phyloP scores from a whole-genome alignment of 108 stramenopile species.

The Conticribra weissflogii region DNA sequence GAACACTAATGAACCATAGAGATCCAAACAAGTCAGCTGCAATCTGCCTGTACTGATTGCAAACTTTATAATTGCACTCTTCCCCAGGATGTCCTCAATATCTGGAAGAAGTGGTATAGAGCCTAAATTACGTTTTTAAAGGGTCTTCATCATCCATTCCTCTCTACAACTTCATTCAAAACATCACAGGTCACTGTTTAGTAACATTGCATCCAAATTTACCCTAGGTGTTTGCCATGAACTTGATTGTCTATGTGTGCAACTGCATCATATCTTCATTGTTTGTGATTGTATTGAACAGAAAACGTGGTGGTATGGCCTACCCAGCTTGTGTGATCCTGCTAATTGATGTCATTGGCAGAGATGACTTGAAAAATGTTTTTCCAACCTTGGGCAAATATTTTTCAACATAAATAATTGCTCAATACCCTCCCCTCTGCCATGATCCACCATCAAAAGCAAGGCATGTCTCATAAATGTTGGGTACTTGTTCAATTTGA shows the following conservation, averaged over 20 bases:
- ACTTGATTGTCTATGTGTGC: neutral
- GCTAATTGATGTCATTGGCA: neutral
- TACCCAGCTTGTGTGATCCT: neutral
- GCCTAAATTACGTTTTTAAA: constrained; percentile 3
- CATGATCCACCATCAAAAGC: neutral
- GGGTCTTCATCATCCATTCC: neutral
- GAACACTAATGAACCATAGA: neutral
- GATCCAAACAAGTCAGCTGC: neutral
- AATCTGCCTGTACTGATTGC: neutral
- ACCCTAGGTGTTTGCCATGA: neutral
- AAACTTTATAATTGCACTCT: constrained; percentile 6
- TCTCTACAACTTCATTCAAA: neutral
- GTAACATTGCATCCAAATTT: neutral
- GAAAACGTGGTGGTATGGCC: neutral
- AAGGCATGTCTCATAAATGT: neutral
- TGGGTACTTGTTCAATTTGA: neutral
- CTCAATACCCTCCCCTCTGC: neutral
- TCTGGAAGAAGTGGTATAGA: neutral
- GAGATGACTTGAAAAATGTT: neutral
- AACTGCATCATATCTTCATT: neutral
- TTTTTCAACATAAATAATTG: neutral
- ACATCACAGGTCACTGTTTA: neutral
- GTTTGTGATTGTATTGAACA: neutral
- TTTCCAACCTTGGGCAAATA: neutral
- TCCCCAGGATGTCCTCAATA: neutral